Evolutionary conservation across 1,284 basidiomycete genomes (phyloP).

Genomic region (Marasmius fiardii): DNA sequence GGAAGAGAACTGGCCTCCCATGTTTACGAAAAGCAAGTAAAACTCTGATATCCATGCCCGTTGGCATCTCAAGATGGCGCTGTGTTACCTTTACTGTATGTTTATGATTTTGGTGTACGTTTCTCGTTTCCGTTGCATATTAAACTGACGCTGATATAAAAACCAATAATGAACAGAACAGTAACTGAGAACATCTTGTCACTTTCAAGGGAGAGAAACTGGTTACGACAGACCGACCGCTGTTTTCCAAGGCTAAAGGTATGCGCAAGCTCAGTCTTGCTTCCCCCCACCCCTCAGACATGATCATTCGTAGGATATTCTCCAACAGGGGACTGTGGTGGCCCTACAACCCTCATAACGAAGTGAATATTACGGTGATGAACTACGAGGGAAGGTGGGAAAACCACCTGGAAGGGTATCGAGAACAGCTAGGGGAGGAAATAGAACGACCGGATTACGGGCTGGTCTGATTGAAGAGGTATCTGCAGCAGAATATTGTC

Average conservation of each 20-base stretch:
- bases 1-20: too few relatives aligned
- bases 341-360: conserved; percentile 12
- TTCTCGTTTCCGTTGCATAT: background rate
- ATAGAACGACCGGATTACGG: background rate
- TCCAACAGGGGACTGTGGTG: conserved; percentile 17
- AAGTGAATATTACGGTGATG: conserved; percentile 11
- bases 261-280: too few relatives aligned
- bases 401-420: conserved; percentile 6
- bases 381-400: conserved; percentile 12
- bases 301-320: conserved; percentile 9
- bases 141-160: background rate
- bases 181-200: conserved; percentile 19
- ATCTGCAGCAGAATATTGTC: too few relatives aligned
- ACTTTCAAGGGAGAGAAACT: conserved; percentile 9
- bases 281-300: too few relatives aligned
- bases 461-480: background rate
- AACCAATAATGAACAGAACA: conserved; percentile 8
- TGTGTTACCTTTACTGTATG: conserved; percentile 7
- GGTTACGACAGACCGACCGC: conserved; percentile 5
- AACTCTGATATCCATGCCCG: background rate
- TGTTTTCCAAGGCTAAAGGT: conserved; percentile 8
- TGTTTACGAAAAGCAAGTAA: conserved; percentile 8
- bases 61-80: background rate
- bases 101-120: conserved; percentile 19
- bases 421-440: conserved; percentile 1